These are phyloP conservation scores for Arctium minus DNA, from an alignment of 129 eudicot genomes.

Conservation along the genomic window DNA sequence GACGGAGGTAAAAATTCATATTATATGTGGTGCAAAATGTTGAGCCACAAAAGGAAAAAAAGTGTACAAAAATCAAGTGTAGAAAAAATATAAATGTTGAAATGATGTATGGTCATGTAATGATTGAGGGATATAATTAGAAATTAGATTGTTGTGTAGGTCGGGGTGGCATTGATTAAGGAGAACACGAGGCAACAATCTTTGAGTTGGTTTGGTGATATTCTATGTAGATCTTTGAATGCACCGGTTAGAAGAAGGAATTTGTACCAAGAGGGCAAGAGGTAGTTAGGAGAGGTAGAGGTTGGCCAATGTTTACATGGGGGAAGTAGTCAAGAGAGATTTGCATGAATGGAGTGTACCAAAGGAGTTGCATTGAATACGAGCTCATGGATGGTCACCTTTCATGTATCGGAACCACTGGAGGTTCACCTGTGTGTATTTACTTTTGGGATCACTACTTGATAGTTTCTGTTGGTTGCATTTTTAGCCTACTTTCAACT, in stretches of 20 bases:
- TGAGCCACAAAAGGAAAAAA: neutral
- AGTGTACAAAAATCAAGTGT: neutral
- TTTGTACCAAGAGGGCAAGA: neutral
- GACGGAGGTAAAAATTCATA: neutral
- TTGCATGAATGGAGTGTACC: neutral
- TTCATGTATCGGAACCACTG: neutral
- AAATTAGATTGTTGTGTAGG: neutral
- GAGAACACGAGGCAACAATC: neutral
- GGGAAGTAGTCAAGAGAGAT: neutral
- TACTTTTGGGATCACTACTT: neutral
- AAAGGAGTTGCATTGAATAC: neutral
- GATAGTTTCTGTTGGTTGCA: neutral
- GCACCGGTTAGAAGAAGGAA: neutral
- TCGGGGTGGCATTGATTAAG: neutral
- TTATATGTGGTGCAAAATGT: neutral
- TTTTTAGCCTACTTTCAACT: neutral
- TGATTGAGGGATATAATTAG: neutral
- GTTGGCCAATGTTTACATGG: too few relatives aligned
- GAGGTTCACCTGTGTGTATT: too few relatives aligned
- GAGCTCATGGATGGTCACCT: neutral
- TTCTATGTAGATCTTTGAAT: neutral
- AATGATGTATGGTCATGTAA: neutral
- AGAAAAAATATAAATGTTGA: neutral
- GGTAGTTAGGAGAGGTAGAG: neutral
- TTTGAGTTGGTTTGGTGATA: neutral